A percentile compares a stretch with the other conserved stretches of the same genome.
Conservation (phyloP, 225 moss, liverwort and hornwort genomes). For the Thuidium tamariscinum region DNA sequence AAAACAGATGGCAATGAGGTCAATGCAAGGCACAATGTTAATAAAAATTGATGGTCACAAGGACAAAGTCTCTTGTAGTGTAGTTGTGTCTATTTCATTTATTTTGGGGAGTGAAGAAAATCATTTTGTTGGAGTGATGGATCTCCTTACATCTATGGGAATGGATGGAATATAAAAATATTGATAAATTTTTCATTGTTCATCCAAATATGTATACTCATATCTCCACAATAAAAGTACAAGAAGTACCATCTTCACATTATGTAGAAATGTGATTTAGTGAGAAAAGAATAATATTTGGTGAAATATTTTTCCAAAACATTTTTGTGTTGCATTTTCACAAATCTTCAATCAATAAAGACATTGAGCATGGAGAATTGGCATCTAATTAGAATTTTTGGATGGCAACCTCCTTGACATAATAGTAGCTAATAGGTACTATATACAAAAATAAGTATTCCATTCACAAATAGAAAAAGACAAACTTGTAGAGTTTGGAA, state of each 20-base stretch:
- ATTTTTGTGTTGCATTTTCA: neutral
- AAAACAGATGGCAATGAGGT: too few species aligned
- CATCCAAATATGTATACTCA: neutral
- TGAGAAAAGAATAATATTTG: neutral
- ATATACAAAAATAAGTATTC: neutral
- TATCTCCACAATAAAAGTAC: rapidly evolving
- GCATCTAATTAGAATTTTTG: neutral
- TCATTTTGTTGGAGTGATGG: neutral
- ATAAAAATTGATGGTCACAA: neutral
- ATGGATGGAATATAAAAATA: neutral
- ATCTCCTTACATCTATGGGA: neutral
- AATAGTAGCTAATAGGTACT: neutral
- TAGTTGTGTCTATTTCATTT: neutral
- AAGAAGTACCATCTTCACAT: neutral
- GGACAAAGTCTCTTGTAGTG: neutral
- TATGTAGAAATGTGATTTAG: neutral
- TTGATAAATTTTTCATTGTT: neutral
- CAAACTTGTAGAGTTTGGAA: neutral
- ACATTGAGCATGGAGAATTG: neutral
- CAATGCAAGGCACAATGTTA: neutral
- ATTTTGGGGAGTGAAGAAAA: neutral
- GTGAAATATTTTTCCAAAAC: neutral
- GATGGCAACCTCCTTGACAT: neutral
- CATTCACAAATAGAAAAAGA: neutral
- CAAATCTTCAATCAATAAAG: neutral